Evolutionary conservation across 257 asterid genomes (phyloP).

Genomic region (Prunella vulgaris): DNA sequence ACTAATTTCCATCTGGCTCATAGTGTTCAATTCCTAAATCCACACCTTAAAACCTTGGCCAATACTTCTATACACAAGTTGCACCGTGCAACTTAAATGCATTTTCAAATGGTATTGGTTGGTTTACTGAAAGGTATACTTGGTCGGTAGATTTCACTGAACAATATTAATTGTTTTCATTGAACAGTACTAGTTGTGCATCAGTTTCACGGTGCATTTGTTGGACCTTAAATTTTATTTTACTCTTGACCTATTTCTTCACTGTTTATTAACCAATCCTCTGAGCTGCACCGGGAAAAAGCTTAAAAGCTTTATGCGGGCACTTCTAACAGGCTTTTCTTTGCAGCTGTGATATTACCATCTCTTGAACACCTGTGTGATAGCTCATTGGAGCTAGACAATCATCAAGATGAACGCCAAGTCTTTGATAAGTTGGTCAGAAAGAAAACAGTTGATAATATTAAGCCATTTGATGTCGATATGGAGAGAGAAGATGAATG

Average conservation of each 20-base stretch:
- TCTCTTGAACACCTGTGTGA: conserved; percentile 39
- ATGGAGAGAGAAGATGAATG: conserved; percentile 66
- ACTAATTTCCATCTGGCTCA: not conserved
- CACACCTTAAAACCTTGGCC: not conserved
- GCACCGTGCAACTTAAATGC: no score
- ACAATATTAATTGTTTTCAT: no score
- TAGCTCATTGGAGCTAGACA: conserved; percentile 24
- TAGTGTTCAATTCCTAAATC: not conserved
- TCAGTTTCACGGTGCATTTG: no score
- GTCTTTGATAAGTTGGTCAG: conserved; percentile 15
- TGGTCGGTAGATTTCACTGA: no score
- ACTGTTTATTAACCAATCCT: not conserved
- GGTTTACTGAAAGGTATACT: no score
- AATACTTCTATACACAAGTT: no score
- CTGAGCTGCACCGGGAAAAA: not conserved
- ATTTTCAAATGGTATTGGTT: no score
- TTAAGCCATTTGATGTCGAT: conserved; percentile 27
- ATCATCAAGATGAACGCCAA: conserved; percentile 19
- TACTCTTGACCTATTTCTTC: not conserved
- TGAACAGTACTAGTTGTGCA: no score
- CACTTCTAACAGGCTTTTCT: not conserved
- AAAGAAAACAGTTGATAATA: conserved; percentile 24
- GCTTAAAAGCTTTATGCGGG: not conserved
- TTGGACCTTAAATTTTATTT: not conserved
- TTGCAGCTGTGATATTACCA: conserved; percentile 57